These are phyloP conservation scores for Neonectria magnoliae DNA, from an alignment of 2,329 filamentous ascomycete genomes.

Conservation along the genomic window DNA sequence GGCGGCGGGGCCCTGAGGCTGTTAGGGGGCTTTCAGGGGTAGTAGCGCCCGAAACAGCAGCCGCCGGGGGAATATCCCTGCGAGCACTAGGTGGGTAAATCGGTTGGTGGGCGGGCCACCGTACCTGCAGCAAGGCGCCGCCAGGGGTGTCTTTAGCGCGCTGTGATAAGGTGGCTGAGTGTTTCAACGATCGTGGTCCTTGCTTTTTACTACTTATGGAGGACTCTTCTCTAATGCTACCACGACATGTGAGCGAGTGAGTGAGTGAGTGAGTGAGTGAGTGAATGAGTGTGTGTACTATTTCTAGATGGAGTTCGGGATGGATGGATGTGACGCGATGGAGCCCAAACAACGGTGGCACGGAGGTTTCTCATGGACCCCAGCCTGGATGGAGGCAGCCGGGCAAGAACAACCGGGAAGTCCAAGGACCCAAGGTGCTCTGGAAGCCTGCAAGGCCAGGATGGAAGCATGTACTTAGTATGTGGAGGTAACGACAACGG, in stretches of 20 bases:
- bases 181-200: conserved; percentile 38
- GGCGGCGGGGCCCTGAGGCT: conserved; percentile 3
- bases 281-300: background rate
- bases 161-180: conserved; percentile 41
- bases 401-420: background rate
- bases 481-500: background rate
- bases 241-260: background rate
- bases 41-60: conserved; percentile 16
- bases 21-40: background rate
- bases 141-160: conserved; percentile 24
- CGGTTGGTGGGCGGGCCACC: conserved; percentile 16
- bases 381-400: background rate
- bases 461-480: background rate
- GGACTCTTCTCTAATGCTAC: background rate
- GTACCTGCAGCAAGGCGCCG: conserved; percentile 38
- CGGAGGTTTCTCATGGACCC: background rate
- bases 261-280: background rate
- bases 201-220: conserved; percentile 2
- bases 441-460: background rate
- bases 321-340: background rate
- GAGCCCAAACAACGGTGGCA: background rate
- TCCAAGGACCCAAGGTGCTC: background rate
- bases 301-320: background rate
- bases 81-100: conserved; percentile 19
- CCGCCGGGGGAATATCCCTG: conserved; percentile 16